A percentile compares a stretch with the other conserved stretches of the same genome.
Conservation (phyloP, 2,329 filamentous ascomycete species). For the Coniochaeta sp. region DNA sequence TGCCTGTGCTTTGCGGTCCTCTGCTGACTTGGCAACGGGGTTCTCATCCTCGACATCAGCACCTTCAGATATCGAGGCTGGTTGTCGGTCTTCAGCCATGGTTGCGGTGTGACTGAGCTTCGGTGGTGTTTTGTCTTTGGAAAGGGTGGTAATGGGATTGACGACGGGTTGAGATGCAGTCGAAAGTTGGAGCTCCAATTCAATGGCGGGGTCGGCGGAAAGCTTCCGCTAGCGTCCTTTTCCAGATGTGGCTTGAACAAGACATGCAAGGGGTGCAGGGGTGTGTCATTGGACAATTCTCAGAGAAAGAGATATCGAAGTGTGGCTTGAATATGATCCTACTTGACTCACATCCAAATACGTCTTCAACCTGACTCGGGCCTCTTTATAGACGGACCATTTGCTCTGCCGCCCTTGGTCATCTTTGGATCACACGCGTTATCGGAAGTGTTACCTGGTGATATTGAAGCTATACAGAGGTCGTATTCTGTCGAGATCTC, state of each 20-base stretch:
- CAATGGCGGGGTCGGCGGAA: background rate
- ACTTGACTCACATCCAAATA: background rate
- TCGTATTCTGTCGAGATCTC: background rate
- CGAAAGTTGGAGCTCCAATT: background rate
- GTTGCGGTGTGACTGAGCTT: background rate
- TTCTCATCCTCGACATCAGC: slow-evolving; percentile 53
- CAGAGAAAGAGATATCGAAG: slow-evolving; percentile 2
- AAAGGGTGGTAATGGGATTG: background rate
- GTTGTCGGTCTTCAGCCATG: slow-evolving; percentile 58
- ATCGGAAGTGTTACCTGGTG: background rate
- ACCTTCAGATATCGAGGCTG: slow-evolving; percentile 49
- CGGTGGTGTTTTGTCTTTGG: slow-evolving; percentile 6
- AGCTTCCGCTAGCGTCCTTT: background rate
- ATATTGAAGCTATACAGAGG: background rate
- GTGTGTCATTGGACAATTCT: slow-evolving; percentile 5
- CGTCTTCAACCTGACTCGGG: slow-evolving; percentile 1
- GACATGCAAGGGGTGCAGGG: background rate
- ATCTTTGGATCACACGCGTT: background rate
- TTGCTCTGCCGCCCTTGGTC: too few species aligned
- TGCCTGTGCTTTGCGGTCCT: slow-evolving; percentile 70
- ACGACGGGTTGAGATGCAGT: background rate
- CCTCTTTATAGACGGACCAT: background rate
- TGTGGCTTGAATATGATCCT: background rate
- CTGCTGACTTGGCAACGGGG: slow-evolving; percentile 53
- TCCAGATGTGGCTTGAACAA: background rate